Percentiles rank a stretch among this genome's conserved stretches.
Evolutionary conservation across 495 filamentous ascomycete species (phyloP).

Genomic region (Hypoxylon lienhwacheense): DNA sequence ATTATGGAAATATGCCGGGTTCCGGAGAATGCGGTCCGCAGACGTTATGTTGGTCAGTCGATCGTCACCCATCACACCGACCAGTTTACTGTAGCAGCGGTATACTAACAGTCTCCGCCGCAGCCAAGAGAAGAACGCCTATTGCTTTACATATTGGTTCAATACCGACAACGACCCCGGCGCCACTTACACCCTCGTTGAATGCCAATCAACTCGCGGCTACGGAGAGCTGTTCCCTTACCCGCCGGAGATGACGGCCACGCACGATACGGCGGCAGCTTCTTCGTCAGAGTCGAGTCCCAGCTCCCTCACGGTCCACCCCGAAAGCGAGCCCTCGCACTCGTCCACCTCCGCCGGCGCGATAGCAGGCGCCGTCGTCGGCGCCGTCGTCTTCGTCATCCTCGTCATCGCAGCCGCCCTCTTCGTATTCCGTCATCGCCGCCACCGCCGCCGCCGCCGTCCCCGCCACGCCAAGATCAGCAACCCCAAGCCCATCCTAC

Average conservation of each 20-base stretch:
- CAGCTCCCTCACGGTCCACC: not conserved
- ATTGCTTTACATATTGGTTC: conserved; percentile 31
- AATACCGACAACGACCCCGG: conserved; percentile 8
- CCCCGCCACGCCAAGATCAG: not conserved
- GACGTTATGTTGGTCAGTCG: conserved; percentile 36
- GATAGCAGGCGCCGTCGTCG: conserved; percentile 30
- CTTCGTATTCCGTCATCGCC: conserved; percentile 11
- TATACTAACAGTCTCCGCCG: not conserved
- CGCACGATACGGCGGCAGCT: conserved; percentile 1
- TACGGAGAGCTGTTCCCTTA: conserved; percentile 33
- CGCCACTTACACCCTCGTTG: conserved; percentile 27
- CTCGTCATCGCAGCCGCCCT: conserved; percentile 5
- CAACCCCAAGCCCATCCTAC: not conserved
- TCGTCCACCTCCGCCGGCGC: conserved; percentile 16
- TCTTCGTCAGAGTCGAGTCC: not conserved
- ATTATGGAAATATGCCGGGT: conserved; percentile 14
- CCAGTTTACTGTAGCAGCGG: not conserved
- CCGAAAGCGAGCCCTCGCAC: not conserved
- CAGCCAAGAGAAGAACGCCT: conserved; percentile 22
- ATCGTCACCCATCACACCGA: not conserved
- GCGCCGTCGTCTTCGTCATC: conserved; percentile 16
- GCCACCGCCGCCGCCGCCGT: conserved; percentile 8
- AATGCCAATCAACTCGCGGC: conserved; percentile 24
- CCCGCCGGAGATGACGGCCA: conserved; percentile 26
- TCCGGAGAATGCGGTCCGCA: conserved; percentile 23